Percentiles rank a stretch among this genome's conserved stretches.
Evolutionary conservation across 495 filamentous ascomycete genomes (phyloP).

Genomic region (Penicillium ochrochloron): DNA sequence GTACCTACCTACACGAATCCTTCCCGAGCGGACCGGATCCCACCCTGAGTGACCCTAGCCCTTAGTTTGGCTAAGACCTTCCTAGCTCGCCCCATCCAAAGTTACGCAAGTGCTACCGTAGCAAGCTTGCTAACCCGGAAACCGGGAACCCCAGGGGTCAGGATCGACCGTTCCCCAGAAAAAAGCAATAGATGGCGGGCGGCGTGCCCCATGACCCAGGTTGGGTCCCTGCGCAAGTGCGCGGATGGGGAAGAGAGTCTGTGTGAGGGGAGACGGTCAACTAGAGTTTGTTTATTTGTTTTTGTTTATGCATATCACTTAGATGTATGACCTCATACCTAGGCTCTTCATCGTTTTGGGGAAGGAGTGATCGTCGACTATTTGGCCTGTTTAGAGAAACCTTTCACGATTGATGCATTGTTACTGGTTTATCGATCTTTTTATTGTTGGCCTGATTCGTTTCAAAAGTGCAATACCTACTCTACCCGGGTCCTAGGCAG

Average conservation of each 20-base stretch:
- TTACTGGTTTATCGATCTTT: too few relatives aligned
- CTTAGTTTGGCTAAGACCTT: too few relatives aligned
- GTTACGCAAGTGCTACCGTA: conserved; percentile 5
- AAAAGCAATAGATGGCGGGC: neutral
- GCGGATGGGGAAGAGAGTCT: neutral
- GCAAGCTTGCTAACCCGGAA: neutral
- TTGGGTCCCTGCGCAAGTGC: neutral
- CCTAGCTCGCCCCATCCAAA: neutral
- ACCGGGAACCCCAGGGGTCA: conserved; percentile 3
- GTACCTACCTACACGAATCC: neutral
- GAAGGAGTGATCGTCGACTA: neutral
- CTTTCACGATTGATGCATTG: neutral
- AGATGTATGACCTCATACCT: neutral
- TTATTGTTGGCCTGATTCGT: neutral
- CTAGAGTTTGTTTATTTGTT: neutral
- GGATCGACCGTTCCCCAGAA: neutral
- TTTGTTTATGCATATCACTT: neutral
- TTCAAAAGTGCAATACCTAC: neutral
- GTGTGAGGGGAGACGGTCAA: neutral
- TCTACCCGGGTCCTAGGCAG: too few relatives aligned
- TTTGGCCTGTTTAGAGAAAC: neutral
- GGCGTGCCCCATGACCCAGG: neutral
- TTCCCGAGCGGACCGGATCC: neutral
- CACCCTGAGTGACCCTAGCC: neutral
- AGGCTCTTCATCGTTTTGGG: too few relatives aligned